Percentiles rank a stretch among this genome's conserved stretches.
Evolutionary conservation across 78 protist genomes (phyloP).

Genomic region (Goniomonas avonlea): DNA sequence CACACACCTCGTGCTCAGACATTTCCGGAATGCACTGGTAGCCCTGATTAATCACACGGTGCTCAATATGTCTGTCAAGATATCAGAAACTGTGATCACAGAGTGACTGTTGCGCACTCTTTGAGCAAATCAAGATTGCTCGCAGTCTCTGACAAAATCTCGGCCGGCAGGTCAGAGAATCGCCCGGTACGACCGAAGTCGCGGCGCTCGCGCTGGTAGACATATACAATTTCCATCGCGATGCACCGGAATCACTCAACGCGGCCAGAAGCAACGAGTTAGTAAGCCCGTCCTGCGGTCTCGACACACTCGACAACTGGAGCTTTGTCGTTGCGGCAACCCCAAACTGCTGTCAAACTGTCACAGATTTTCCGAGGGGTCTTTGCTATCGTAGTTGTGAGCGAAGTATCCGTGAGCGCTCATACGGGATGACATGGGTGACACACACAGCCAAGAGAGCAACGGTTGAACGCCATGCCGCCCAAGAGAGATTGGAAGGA

Average conservation of each 20-base stretch:
- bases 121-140: background rate
- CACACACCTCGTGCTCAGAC: conserved; percentile 45
- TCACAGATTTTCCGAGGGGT: too few species aligned
- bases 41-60: conserved; percentile 12
- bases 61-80: conserved; percentile 12
- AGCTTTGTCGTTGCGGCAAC: background rate
- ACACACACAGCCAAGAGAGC: too few species aligned
- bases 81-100: too few species aligned
- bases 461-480: too few species aligned
- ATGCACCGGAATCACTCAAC: too few species aligned
- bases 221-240: conserved; percentile 17
- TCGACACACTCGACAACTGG: background rate
- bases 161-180: conserved; percentile 3
- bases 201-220: background rate
- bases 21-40: conserved; percentile 19
- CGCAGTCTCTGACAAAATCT: background rate
- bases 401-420: too few species aligned
- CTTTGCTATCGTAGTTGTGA: too few species aligned
- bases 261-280: too few species aligned
- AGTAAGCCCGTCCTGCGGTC: background rate
- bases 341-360: background rate
- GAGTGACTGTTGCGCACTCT: too few species aligned
- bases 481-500: too few species aligned
- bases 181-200: conserved; percentile 15
- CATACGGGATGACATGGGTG: too few species aligned